Conservation (phyloP, 2,329 filamentous ascomycete genomes). For the Penicillium verrucosum region DNA sequence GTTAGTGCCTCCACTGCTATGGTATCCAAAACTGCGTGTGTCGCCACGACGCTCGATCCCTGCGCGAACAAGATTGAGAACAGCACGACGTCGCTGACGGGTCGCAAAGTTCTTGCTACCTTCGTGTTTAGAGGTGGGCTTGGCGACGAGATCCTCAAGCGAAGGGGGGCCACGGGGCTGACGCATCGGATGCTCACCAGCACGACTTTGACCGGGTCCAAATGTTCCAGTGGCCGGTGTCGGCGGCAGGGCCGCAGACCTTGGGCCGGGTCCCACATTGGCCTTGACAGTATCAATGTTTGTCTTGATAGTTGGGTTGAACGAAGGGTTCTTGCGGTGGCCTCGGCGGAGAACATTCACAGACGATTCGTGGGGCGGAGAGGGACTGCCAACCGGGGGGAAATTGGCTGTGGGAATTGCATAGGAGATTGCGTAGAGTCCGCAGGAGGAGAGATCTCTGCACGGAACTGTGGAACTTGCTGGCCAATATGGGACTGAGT, state of each 20-base stretch:
- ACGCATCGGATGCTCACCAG: conserved; percentile 88
- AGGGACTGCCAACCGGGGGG: conserved; percentile 60
- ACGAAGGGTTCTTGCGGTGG: conserved; percentile 84
- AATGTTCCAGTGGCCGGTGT: conserved; percentile 82
- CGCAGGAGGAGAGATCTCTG: conserved; percentile 78
- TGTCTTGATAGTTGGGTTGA: conserved; percentile 52
- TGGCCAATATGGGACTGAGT: conserved; percentile 49
- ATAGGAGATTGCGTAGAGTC: conserved; percentile 55
- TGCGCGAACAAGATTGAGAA: conserved; percentile 86
- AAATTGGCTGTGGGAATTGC: conserved; percentile 63
- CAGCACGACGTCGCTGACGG: conserved; percentile 84
- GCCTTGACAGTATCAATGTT: conserved; percentile 48
- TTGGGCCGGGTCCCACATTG: conserved; percentile 63
- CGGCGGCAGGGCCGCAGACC: conserved; percentile 73
- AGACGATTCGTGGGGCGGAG: conserved; percentile 72
- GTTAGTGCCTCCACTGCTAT: conserved; percentile 67
- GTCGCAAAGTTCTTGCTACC: conserved; percentile 96
- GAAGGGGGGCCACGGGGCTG: conserved; percentile 90
- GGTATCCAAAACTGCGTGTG: conserved; percentile 66
- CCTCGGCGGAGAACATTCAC: conserved; percentile 89
- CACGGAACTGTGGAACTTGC: conserved; percentile 62
- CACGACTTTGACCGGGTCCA: conserved; percentile 86
- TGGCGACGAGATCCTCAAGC: conserved; percentile 82
- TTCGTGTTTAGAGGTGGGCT: conserved; percentile 88
- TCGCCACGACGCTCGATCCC: conserved; percentile 77